Conservation (phyloP, 768 basidiomycete species). For the Collybia mongolica region DNA sequence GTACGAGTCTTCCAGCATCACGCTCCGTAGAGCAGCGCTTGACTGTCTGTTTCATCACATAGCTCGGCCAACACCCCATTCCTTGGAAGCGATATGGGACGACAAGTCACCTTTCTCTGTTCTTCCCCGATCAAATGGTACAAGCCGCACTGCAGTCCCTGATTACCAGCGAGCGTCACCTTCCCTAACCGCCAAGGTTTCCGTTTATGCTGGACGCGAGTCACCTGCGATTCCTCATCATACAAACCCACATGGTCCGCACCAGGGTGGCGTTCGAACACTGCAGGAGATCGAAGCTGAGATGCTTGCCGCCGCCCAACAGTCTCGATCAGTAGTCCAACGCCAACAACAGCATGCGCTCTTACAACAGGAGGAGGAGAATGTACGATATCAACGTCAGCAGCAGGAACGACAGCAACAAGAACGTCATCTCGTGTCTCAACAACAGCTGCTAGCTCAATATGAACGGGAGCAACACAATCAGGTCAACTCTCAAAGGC, state of each 20-base stretch:
- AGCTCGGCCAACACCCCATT: slow-evolving; percentile 41
- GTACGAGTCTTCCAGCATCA: slow-evolving; percentile 19
- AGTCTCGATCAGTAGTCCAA: slow-evolving; percentile 24
- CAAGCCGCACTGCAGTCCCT: slow-evolving; percentile 36
- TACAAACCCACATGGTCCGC: slow-evolving; percentile 27
- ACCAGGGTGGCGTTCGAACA: slow-evolving; percentile 50
- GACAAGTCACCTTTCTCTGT: slow-evolving; percentile 77
- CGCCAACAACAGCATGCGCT: slow-evolving; percentile 36
- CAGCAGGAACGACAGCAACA: slow-evolving; percentile 36
- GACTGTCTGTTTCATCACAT: slow-evolving; percentile 13
- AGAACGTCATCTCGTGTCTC: slow-evolving; percentile 32
- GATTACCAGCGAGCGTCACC: slow-evolving; percentile 31
- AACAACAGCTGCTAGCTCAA: slow-evolving; percentile 41
- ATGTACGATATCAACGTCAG: slow-evolving; percentile 24
- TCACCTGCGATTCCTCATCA: slow-evolving; percentile 27
- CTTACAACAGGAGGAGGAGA: slow-evolving; percentile 41
- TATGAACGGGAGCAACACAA: slow-evolving; percentile 47
- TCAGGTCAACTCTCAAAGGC: slow-evolving; percentile 44
- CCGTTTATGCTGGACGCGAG: slow-evolving; percentile 30
- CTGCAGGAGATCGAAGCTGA: slow-evolving; percentile 84
- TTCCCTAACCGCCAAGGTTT: slow-evolving; percentile 31
- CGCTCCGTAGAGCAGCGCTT: slow-evolving; percentile 9
- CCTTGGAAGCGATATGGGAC: slow-evolving; percentile 79
- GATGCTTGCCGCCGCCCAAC: slow-evolving; percentile 65
- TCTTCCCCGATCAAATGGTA: slow-evolving; percentile 55